phyloP scores from a whole-genome alignment of 1,284 basidiomycete species.

The Puccinia polysora region DNA sequence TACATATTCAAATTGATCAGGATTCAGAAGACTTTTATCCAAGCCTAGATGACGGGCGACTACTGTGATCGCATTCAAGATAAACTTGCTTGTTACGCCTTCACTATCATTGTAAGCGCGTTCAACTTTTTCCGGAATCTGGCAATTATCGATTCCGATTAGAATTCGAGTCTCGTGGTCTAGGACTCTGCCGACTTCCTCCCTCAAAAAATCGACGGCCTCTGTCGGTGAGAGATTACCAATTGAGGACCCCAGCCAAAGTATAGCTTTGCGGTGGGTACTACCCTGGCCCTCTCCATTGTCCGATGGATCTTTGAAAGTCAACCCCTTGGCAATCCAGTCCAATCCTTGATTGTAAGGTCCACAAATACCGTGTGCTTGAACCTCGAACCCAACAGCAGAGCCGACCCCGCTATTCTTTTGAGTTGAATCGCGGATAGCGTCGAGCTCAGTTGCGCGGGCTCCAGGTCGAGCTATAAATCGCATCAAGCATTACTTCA shows the following conservation, averaged over 20 bases:
- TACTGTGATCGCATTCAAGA: constrained; percentile 77
- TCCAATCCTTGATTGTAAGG: constrained; percentile 76
- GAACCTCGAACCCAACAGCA: constrained; percentile 47
- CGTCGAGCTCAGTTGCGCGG: constrained; percentile 28
- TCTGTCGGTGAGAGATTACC: constrained; percentile 82
- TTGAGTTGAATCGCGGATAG: constrained; percentile 24
- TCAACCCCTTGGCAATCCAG: constrained; percentile 55
- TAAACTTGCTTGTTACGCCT: constrained; percentile 75
- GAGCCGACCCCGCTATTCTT: constrained; percentile 36
- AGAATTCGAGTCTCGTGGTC: constrained; percentile 60
- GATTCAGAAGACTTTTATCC: constrained; percentile 58
- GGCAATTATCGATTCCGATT: constrained; percentile 80
- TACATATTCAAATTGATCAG: constrained; percentile 76
- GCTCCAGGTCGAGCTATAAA: constrained; percentile 36
- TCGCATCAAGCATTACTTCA: too few relatives aligned
- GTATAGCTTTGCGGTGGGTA: constrained; percentile 59
- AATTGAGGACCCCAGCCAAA: constrained; percentile 90
- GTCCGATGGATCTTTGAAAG: background rate
- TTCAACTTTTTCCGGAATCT: constrained; percentile 65
- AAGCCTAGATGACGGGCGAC: constrained; percentile 54
- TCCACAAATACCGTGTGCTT: constrained; percentile 68
- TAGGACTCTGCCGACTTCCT: constrained; percentile 62
- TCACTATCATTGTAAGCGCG: constrained; percentile 57
- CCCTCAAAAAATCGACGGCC: constrained; percentile 70
- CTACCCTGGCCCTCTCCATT: constrained; percentile 38